phyloP scores from a whole-genome alignment of 2,329 filamentous ascomycete genomes.

The Aureobasidium uvarum region DNA sequence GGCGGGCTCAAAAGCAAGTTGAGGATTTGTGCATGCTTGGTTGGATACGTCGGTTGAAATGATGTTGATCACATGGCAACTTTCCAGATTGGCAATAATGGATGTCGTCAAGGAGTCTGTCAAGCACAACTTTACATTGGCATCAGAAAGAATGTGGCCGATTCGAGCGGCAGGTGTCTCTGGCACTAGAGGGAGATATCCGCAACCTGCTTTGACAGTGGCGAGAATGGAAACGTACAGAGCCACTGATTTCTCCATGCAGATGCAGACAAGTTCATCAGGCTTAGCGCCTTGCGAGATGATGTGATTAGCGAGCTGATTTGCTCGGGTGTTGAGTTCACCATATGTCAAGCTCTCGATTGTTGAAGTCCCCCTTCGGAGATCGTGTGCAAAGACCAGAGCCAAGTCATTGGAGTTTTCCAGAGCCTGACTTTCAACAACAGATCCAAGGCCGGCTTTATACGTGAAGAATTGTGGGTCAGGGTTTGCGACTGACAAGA shows the following conservation, averaged over 20 bases:
- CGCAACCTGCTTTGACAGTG: slow-evolving; percentile 70
- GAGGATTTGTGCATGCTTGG: slow-evolving; percentile 43
- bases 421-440: slow-evolving; percentile 56
- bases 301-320: slow-evolving; percentile 61
- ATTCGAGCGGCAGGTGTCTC: slow-evolving; percentile 65
- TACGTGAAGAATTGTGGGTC: slow-evolving; percentile 34
- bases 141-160: slow-evolving; percentile 60
- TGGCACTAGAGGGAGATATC: slow-evolving; percentile 75
- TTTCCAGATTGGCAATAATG: slow-evolving; percentile 28
- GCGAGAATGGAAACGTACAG: slow-evolving; percentile 75
- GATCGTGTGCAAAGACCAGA: slow-evolving; percentile 60
- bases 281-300: slow-evolving; percentile 46
- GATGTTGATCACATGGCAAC: slow-evolving; percentile 34
- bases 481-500: slow-evolving; percentile 46
- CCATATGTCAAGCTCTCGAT: slow-evolving; percentile 59
- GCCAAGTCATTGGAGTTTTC: slow-evolving; percentile 57
- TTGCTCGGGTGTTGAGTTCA: slow-evolving; percentile 63
- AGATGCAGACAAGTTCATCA: slow-evolving; percentile 65
- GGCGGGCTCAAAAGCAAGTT: slow-evolving; percentile 44
- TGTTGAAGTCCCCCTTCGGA: slow-evolving; percentile 41
- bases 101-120: slow-evolving; percentile 33
- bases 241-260: slow-evolving; percentile 72
- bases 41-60: slow-evolving; percentile 35
- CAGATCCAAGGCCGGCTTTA: slow-evolving; percentile 37
- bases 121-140: slow-evolving; percentile 53